Conservation (phyloP, 345 rosid genomes). For the Iberis pinnata region DNA sequence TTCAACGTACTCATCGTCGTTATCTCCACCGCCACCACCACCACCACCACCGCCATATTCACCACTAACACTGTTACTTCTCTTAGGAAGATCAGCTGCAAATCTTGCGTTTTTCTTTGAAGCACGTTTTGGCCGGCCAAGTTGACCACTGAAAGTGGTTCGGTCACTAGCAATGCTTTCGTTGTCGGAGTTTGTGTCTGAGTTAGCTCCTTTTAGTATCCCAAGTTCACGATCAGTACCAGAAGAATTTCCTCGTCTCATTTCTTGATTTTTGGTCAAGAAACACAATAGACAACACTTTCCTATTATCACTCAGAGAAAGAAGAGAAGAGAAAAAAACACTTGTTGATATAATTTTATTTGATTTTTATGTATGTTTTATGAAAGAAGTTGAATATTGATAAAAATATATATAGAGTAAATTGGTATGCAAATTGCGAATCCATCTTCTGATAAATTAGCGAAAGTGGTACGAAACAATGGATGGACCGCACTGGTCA, state of each 20-base stretch:
- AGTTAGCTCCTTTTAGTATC: slow-evolving; percentile 34
- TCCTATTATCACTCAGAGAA: neutral
- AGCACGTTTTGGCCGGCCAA: slow-evolving; percentile 42
- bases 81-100: slow-evolving; percentile 40
- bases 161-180: slow-evolving; percentile 62
- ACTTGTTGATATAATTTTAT: neutral
- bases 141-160: slow-evolving; percentile 55
- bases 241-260: slow-evolving; percentile 34
- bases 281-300: too few relatives aligned
- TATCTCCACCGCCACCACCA: slow-evolving; percentile 1
- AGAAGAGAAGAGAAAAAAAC: too few relatives aligned
- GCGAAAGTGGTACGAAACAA: slow-evolving; percentile 27
- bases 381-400: slow-evolving; percentile 21
- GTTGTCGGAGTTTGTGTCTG: slow-evolving; percentile 46
- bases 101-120: slow-evolving; percentile 84
- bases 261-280: too few relatives aligned
- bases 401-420: slow-evolving; percentile 17
- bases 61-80: slow-evolving; percentile 22
- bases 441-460: neutral
- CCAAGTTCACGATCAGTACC: slow-evolving; percentile 28
- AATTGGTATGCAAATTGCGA: slow-evolving; percentile 18
- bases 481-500: slow-evolving; percentile 22
- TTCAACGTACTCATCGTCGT: slow-evolving; percentile 54
- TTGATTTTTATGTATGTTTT: neutral
- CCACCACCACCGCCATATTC: neutral